Evolutionary conservation across 257 asterid species (phyloP).

Genomic region (Nicotiana paniculata): DNA sequence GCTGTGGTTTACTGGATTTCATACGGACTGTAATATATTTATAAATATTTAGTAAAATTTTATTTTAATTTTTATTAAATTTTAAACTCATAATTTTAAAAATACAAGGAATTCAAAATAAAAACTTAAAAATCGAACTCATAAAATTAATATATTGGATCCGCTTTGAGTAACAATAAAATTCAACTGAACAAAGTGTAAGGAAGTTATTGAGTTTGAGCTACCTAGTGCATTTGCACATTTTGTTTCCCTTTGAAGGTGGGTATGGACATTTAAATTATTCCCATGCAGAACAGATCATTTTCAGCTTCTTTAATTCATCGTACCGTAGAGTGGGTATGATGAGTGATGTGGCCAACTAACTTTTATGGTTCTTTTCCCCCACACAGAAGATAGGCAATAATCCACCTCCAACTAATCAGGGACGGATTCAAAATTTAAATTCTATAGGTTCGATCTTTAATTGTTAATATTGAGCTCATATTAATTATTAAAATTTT

Average conservation of each 20-base stretch:
- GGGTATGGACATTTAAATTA: not conserved
- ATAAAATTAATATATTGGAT: not conserved
- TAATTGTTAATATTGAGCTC: no score
- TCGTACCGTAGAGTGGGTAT: not conserved
- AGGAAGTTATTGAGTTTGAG: not conserved
- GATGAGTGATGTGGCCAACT: not conserved
- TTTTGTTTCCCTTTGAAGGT: not conserved
- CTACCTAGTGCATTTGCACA: not conserved
- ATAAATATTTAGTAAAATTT: not conserved
- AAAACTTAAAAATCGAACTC: not conserved
- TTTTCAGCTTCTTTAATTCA: not conserved
- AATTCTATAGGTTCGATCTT: no score
- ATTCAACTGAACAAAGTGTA: not conserved
- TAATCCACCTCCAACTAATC: not conserved
- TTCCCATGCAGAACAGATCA: not conserved
- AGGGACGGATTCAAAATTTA: no score
- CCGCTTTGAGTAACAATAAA: not conserved
- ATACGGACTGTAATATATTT: no score
- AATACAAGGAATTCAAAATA: not conserved
- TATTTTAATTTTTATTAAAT: not conserved
- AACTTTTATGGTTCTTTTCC: not conserved
- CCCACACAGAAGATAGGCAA: not conserved
- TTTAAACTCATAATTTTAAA: not conserved
- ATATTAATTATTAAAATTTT: no score
- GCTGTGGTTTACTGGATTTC: not conserved